Base-by-base conservation (phyloP, 768 basidiomycete genomes). In the Pleurotus sapidus region DNA sequence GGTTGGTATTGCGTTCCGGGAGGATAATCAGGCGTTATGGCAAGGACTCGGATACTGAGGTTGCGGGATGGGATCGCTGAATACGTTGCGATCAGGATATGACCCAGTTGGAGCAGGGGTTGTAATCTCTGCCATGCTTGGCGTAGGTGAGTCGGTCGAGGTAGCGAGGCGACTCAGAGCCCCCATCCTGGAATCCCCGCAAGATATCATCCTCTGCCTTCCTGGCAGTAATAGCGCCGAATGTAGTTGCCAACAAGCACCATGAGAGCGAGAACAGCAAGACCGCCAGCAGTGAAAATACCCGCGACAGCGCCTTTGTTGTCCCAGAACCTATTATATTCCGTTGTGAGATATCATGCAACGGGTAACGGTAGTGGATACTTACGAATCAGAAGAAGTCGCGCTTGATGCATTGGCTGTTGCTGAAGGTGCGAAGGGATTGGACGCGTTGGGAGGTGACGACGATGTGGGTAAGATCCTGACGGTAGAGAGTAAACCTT, bases 221-320 rank as follows among this genome's bases (percentile, higher is more conserved):
- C 15, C 49, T 47, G 37, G 47, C 40, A 27, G n/a, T 47, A 30
- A 23, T 55, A 50, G 12, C 56, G 58, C 34, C 58, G 14, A 24
- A 56, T 47, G 15, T 55, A 55, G 18, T 60, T 20, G 34, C 58
- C 25, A 14, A 61, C 42, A n/a, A 56, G 20, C 15, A 72, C 61
- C 49, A 78, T 25, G 17, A 68, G 60, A 17, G 68, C 72, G 43
- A 75, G 11, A 17, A 59, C 67, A 6, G 76, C 57, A 2, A 82
- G 60, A 48, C 74, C 77, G 53, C 74, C 70, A 56, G 72, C 68
- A 40, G 74, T 69, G 58, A 81, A 82, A 0, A 73, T 75, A 40
- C 73, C 77, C 0, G 75, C 81, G 17, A 80, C 76, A 0, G 77
- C 81, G 37, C 71, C 76, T 50, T 72, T 77, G 60, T 78, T 74